Evolutionary conservation across 208 protist genomes (phyloP).

Genomic region (Entamoeba histolytica): DNA sequence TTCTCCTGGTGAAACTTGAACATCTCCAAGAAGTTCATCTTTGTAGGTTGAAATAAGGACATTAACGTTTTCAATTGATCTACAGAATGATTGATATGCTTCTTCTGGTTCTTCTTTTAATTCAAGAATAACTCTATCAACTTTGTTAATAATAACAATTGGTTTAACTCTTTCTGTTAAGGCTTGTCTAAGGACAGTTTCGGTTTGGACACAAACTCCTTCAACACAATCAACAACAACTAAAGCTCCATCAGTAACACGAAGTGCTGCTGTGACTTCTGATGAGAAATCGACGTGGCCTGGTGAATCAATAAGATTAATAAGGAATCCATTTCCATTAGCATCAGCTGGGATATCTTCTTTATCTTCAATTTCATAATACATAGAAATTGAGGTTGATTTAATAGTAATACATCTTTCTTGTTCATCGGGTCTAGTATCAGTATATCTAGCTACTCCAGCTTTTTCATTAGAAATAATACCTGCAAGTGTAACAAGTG

Average conservation of each 20-base stretch:
- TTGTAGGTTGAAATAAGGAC: constrained; percentile 87
- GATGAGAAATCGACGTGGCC: constrained; percentile 96
- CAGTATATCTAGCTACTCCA: constrained; percentile 65
- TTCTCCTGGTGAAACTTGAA: constrained; percentile 50
- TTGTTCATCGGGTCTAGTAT: constrained; percentile 76
- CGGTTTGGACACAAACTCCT: constrained; percentile 95
- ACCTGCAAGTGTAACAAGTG: constrained; percentile 62
- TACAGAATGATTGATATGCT: constrained; percentile 51
- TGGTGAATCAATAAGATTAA: constrained; percentile 90
- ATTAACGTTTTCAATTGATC: constrained; percentile 69
- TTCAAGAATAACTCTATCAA: constrained; percentile 79
- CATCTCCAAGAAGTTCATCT: constrained; percentile 68
- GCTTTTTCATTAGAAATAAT: constrained; percentile 65
- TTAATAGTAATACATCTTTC: constrained; percentile 98
- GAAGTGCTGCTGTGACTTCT: constrained; percentile 90
- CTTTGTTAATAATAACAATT: constrained; percentile 95
- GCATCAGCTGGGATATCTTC: background rate
- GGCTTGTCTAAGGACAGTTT: constrained; percentile 88
- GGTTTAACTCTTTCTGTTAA: constrained; percentile 87
- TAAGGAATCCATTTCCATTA: constrained; percentile 43
- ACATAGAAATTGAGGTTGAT: constrained; percentile 87
- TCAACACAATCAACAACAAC: constrained; percentile 94
- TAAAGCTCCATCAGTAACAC: constrained; percentile 94
- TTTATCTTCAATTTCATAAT: constrained; percentile 52
- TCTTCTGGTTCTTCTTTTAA: constrained; percentile 63